Percentiles rank a stretch among this genome's conserved stretches.
These are phyloP conservation scores for Cornus kousa DNA, from an alignment of 148 eudicot species.

Conservation along the genomic window DNA sequence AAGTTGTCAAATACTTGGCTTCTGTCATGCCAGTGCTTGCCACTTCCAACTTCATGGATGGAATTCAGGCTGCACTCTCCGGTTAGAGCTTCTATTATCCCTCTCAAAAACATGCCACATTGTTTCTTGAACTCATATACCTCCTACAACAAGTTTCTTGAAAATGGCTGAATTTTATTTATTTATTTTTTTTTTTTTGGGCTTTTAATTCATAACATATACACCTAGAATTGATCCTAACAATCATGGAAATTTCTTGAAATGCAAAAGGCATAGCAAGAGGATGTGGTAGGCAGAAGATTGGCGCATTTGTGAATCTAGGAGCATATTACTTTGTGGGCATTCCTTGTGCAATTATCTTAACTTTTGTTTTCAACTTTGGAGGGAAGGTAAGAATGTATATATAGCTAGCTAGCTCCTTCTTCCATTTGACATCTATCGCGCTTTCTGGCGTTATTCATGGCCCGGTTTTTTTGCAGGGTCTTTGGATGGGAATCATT, in stretches of 20 bases:
- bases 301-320: conserved; percentile 57
- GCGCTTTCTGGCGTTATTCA: not conserved
- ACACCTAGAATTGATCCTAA: not conserved
- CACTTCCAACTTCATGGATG: conserved; percentile 28
- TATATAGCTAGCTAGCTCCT: not conserved
- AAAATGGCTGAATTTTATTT: too few species aligned
- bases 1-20: conserved; percentile 47
- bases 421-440: not conserved
- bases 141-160: not conserved
- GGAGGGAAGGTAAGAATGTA: conserved; percentile 39
- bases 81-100: conserved; percentile 20
- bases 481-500: conserved; percentile 34
- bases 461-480: conserved; percentile 14
- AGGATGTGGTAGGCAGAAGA: conserved; percentile 73
- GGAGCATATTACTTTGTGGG: conserved; percentile 66
- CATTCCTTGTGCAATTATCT: conserved; percentile 38
- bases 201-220: not conserved
- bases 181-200: not conserved
- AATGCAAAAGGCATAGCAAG: conserved; percentile 37
- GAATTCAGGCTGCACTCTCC: conserved; percentile 60
- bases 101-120: not conserved
- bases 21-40: conserved; percentile 51
- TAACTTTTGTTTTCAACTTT: conserved; percentile 48
- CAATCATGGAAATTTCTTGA: not conserved
- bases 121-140: too few species aligned